These are phyloP conservation scores for Allium sativum DNA, from an alignment of 106 monocot genomes.

Conservation along the genomic window DNA sequence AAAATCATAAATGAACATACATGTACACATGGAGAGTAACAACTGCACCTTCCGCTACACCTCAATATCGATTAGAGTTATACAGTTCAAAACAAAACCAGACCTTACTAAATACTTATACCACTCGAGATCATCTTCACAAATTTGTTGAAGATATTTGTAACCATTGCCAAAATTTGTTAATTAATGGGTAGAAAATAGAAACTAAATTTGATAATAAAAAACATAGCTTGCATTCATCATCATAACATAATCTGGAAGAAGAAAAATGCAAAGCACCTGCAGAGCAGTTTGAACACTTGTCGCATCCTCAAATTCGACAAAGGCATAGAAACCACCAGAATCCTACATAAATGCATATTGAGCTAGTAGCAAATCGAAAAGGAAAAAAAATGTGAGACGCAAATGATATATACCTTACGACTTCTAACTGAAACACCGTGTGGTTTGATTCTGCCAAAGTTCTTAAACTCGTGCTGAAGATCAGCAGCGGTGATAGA, in stretches of 20 bases:
- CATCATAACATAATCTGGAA: background rate
- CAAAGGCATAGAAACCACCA: constrained; percentile 75
- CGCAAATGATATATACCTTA: constrained; percentile 35
- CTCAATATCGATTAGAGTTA: no score
- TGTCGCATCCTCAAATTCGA: constrained; percentile 66
- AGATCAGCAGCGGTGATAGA: constrained; percentile 43
- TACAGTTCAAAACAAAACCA: no score
- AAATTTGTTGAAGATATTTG: no score
- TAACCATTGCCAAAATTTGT: no score
- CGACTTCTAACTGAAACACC: constrained; percentile 69
- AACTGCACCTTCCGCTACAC: no score
- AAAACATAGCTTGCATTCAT: no score
- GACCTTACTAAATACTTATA: no score
- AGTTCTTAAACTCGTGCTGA: constrained; percentile 62
- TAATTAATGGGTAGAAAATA: no score
- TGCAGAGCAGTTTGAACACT: constrained; percentile 68
- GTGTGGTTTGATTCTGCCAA: constrained; percentile 50
- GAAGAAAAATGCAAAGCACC: constrained; percentile 18
- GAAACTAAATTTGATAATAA: no score
- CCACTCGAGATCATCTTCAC: no score
- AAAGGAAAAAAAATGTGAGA: background rate
- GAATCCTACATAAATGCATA: constrained; percentile 41
- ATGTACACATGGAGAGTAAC: no score
- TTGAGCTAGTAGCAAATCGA: background rate
- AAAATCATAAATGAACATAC: no score